Base-by-base conservation (phyloP, 139 green algal species). In the Helicosporidium sp. region DNA sequence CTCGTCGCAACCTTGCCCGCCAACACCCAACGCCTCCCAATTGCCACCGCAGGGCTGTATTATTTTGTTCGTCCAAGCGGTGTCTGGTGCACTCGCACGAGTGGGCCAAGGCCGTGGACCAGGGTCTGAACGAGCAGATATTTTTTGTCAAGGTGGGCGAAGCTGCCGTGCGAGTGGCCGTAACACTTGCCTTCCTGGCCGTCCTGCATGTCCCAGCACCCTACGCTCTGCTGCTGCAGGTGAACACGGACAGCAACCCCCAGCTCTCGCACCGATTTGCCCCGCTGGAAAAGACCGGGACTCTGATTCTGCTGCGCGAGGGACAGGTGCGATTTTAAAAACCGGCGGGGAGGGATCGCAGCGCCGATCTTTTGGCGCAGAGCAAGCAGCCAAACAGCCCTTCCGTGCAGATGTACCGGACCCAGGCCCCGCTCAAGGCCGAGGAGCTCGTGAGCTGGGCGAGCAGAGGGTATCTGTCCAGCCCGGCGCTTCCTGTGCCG, bases 61-160 rank as follows among this genome's bases (percentile, higher is more conserved):
- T n/a, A n/a, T n/a, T n/a, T n/a, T n/a, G n/a, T n/a, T n/a, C n/a
- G n/a, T n/a, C n/a, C n/a, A n/a, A n/a, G n/a, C n/a, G n/a, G n/a
- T n/a, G n/a, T n/a, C n/a, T n/a, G n/a, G n/a, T n/a, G n/a, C n/a
- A n/a, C n/a, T n/a, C n/a, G n/a, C n/a, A n/a, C n/a, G n/a, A n/a
- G n/a, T n/a, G n/a, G n/a, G n/a, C n/a, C n/a, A n/a, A n/a, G n/a
- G n/a, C n/a, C n/a, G 39, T 18, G 8, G 13, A 13, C 7, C 18
- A 44, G 39, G 7, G 20, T 19, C 13, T 19, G 7, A 7, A 44
- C 7, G 10, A 44, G 13, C 39, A 44, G 39, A 22, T 44, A 17
- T 44, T 44, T n/a, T n/a, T 44, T 44, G 39, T n/a, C 16, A n/a
- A 25, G 39, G 39, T 44, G 39, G 23, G 39, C 39, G n/a, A n/a